Conservation (phyloP, 371 early-diverging fungal genomes). For the Mortierella sp. region DNA sequence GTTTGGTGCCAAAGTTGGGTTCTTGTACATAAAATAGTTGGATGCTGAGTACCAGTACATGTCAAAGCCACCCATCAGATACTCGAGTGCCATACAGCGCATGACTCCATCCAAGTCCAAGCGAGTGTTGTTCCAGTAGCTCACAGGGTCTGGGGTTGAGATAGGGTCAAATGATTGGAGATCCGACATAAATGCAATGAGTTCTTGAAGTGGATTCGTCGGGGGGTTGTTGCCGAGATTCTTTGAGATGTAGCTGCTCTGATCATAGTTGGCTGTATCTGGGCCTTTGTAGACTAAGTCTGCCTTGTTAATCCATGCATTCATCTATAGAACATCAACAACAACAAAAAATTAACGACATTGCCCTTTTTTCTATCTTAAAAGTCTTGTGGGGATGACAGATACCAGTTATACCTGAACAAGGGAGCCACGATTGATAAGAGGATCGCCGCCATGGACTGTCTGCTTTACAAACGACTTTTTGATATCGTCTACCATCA, state of each 20-base stretch:
- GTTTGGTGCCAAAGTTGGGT: slow-evolving; percentile 21
- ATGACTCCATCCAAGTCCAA: slow-evolving; percentile 38
- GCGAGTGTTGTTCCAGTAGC: slow-evolving; percentile 39
- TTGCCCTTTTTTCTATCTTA: not conserved
- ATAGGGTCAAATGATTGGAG: slow-evolving; percentile 38
- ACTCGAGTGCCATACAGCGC: slow-evolving; percentile 50
- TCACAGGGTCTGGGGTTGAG: slow-evolving; percentile 25
- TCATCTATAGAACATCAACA: slow-evolving; percentile 32
- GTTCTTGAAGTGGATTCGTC: slow-evolving; percentile 27
- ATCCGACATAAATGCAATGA: slow-evolving; percentile 40
- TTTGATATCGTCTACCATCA: slow-evolving; percentile 67
- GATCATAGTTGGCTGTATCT: slow-evolving; percentile 21
- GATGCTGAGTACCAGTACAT: slow-evolving; percentile 45
- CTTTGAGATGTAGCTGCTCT: slow-evolving; percentile 10
- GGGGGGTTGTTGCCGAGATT: slow-evolving; percentile 20
- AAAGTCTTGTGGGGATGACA: not conserved
- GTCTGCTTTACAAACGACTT: slow-evolving; percentile 62
- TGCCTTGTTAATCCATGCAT: slow-evolving; percentile 28
- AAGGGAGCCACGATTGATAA: slow-evolving; percentile 23
- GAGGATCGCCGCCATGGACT: slow-evolving; percentile 36
- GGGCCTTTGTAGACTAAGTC: slow-evolving; percentile 43
- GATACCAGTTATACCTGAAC: slow-evolving; percentile 20
- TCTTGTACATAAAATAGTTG: slow-evolving; percentile 54
- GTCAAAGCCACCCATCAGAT: slow-evolving; percentile 39
- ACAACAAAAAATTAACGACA: not conserved